These are phyloP conservation scores for Penicillium oxalicum DNA, from an alignment of 2,329 filamentous ascomycete genomes.

Conservation along the genomic window DNA sequence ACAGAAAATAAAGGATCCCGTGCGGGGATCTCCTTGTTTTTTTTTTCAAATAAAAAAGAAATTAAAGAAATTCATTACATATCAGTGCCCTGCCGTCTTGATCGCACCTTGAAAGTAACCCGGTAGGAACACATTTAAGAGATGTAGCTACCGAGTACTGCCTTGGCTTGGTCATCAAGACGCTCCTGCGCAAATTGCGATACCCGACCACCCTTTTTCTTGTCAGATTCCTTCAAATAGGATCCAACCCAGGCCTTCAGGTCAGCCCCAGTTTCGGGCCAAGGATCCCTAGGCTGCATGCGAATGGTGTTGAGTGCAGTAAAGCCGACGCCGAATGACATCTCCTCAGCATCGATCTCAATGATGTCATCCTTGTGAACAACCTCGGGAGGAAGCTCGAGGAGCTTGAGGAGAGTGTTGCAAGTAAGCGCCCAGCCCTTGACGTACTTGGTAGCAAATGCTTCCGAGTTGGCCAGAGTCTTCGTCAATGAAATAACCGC, in stretches of 20 bases:
- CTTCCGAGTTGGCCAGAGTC: constrained; percentile 76
- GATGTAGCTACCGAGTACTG: constrained; percentile 46
- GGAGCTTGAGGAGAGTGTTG: constrained; percentile 77
- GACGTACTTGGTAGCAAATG: constrained; percentile 69
- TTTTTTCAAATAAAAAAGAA: constrained; percentile 1
- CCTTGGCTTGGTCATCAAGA: constrained; percentile 55
- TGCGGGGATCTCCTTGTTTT: background rate
- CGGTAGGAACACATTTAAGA: constrained; percentile 13
- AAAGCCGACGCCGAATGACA: constrained; percentile 90
- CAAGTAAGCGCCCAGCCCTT: constrained; percentile 91
- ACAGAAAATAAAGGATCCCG: too few relatives aligned
- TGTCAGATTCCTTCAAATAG: constrained; percentile 72
- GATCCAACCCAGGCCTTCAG: constrained; percentile 74
- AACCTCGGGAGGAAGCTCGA: constrained; percentile 78
- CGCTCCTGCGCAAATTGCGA: constrained; percentile 66
- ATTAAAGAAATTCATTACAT: background rate
- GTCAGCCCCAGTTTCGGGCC: constrained; percentile 75
- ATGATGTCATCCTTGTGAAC: constrained; percentile 69
- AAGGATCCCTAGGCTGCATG: constrained; percentile 67
- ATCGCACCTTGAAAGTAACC: too few relatives aligned
- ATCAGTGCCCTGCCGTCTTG: too few relatives aligned
- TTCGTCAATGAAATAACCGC: constrained; percentile 92
- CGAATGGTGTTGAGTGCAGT: constrained; percentile 89
- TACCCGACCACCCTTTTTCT: constrained; percentile 64
- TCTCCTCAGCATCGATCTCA: constrained; percentile 89